Evolutionary conservation across 805 yeast genomes (phyloP).

Genomic region (Starmerella bacillaris): DNA sequence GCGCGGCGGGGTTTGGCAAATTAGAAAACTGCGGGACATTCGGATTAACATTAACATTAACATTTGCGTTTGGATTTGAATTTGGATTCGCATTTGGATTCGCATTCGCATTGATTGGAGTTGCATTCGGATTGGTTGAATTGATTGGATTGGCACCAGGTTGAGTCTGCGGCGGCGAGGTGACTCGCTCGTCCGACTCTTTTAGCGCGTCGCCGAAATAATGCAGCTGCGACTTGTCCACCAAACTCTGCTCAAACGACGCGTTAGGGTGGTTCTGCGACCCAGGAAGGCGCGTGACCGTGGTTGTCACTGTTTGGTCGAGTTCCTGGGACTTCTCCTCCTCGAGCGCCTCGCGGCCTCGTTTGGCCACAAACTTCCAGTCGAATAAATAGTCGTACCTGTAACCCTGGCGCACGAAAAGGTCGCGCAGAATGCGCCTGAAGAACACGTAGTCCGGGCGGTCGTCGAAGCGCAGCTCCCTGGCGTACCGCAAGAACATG

Average conservation of each 20-base stretch:
- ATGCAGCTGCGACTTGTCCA: slow-evolving; percentile 1
- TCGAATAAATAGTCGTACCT: slow-evolving; percentile 88
- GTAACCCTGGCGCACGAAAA: slow-evolving; percentile 73
- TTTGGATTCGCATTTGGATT: neutral
- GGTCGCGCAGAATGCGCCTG: slow-evolving; percentile 75
- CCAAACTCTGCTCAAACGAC: neutral
- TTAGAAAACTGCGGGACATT: too few species aligned
- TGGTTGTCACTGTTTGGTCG: neutral
- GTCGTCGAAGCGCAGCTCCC: slow-evolving; percentile 83
- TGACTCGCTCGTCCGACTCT: neutral
- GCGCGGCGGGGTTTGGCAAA: neutral
- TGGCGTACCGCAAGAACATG: slow-evolving; percentile 71
- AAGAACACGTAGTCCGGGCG: slow-evolving; percentile 85
- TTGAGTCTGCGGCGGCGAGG: slow-evolving; percentile 1
- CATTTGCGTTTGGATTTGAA: too few species aligned
- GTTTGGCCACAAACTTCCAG: slow-evolving; percentile 37
- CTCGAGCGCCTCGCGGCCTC: slow-evolving; percentile 4
- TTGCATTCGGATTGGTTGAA: neutral
- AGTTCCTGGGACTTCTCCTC: neutral
- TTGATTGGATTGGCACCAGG: neutral
- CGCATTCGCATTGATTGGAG: neutral
- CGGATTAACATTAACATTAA: too few species aligned
- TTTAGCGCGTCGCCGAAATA: slow-evolving; percentile 1
- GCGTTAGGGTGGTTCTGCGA: neutral
- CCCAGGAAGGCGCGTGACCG: neutral